A percentile compares a stretch with the other conserved stretches of the same genome.
Conservation (phyloP, 2,329 filamentous ascomycete species). For the Gyromitra esculenta region DNA sequence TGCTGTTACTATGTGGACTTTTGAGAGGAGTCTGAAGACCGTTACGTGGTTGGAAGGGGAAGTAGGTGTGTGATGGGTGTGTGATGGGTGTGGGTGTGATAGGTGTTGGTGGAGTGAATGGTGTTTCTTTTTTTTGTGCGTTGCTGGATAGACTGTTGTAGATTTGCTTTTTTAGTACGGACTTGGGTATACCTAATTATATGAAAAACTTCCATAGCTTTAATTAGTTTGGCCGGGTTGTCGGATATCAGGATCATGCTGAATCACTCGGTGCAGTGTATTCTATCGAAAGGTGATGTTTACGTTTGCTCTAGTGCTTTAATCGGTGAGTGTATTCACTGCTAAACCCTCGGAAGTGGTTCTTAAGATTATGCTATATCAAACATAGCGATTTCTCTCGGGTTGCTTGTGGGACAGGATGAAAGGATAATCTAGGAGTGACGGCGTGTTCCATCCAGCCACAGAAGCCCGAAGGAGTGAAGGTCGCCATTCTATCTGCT, state of each 20-base stretch:
- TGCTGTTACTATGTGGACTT: conserved; percentile 94
- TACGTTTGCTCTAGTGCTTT: neutral
- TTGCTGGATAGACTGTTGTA: neutral
- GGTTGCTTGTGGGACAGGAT: too few species aligned
- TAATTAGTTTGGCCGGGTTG: neutral
- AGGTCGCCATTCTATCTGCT: too few species aligned
- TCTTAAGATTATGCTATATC: too few species aligned
- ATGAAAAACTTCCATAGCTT: neutral
- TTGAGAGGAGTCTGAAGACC: conserved; percentile 76
- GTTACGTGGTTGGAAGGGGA: conserved; percentile 61
- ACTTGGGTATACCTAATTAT: neutral
- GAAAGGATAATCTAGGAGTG: too few species aligned
- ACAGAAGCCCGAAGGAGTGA: too few species aligned
- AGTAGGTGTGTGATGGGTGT: neutral
- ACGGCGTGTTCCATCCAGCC: too few species aligned
- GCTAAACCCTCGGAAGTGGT: neutral
- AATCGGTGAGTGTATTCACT: neutral
- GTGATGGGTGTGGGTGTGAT: neutral
- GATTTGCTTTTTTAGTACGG: neutral
- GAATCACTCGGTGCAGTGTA: neutral
- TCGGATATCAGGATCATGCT: neutral
- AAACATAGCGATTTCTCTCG: too few species aligned
- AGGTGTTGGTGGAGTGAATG: neutral
- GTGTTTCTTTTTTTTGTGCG: neutral
- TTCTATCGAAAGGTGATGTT: neutral